Percentiles rank a stretch among this genome's conserved stretches.
Conservation (phyloP, 1,284 basidiomycete species). For the Baeospora myosura region DNA sequence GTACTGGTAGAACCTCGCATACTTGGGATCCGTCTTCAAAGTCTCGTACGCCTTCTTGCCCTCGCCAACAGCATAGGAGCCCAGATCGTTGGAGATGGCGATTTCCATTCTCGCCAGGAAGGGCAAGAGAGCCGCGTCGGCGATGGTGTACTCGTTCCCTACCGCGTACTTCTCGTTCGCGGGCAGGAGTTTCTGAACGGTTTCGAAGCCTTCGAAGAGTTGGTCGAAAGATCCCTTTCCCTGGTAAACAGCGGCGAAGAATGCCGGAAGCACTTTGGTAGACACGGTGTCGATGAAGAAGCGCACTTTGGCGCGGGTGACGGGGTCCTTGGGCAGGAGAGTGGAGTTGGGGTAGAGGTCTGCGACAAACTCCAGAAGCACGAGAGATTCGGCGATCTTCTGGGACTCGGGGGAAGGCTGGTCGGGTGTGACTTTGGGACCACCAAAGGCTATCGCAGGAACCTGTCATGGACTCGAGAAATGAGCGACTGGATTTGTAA, state of each 20-base stretch:
- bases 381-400: conserved; percentile 56
- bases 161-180: conserved; percentile 31
- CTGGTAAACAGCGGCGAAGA: conserved; percentile 25
- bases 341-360: conserved; percentile 41
- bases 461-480: conserved; percentile 27
- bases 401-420: conserved; percentile 47
- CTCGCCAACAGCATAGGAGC: conserved; percentile 33
- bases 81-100: conserved; percentile 36
- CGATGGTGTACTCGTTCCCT: conserved; percentile 42
- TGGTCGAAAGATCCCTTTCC: conserved; percentile 33
- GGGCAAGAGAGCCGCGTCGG: conserved; percentile 46
- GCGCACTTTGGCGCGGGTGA: conserved; percentile 46
- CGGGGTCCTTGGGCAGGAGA: conserved; percentile 47
- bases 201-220: conserved; percentile 32
- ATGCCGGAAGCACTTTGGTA: conserved; percentile 35
- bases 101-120: conserved; percentile 39
- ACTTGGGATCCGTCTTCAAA: conserved; percentile 32
- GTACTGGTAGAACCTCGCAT: conserved; percentile 36
- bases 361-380: conserved; percentile 57
- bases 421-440: conserved; percentile 42
- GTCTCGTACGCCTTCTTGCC: conserved; percentile 32
- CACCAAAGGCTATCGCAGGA: conserved; percentile 52
- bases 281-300: conserved; percentile 51
- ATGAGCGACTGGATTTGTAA: neutral
- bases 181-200: conserved; percentile 36